A percentile compares a stretch with the other conserved stretches of the same genome.
Evolutionary conservation across 2,329 filamentous ascomycete species (phyloP).

Genomic region (Penicillium sp.): DNA sequence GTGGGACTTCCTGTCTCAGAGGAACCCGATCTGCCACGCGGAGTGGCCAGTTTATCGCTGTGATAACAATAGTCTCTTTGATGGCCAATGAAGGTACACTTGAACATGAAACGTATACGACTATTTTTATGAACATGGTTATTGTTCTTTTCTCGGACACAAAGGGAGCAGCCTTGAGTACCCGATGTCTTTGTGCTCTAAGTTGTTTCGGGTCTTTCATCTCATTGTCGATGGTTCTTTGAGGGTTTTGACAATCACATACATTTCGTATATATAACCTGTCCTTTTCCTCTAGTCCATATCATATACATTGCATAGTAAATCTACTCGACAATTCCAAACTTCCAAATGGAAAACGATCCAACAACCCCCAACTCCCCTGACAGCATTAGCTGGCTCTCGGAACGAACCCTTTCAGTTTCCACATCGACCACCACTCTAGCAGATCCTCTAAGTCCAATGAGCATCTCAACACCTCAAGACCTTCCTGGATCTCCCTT

Average conservation of each 20-base stretch:
- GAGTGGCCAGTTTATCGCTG: slow-evolving; percentile 21
- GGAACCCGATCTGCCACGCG: slow-evolving; percentile 21
- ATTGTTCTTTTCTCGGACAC: slow-evolving; percentile 10
- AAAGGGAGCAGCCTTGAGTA: slow-evolving; percentile 10
- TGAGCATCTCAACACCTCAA: neutral
- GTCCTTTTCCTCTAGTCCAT: neutral
- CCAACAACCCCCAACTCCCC: neutral
- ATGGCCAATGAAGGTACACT: neutral
- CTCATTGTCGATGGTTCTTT: slow-evolving; percentile 15
- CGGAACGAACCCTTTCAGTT: slow-evolving; percentile 1
- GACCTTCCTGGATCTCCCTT: neutral
- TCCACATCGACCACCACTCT: neutral
- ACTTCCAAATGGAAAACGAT: neutral
- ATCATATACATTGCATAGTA: too few species aligned
- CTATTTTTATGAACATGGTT: slow-evolving; percentile 1
- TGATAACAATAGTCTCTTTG: slow-evolving; percentile 4
- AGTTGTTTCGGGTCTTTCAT: slow-evolving; percentile 14
- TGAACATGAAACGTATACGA: slow-evolving; percentile 2
- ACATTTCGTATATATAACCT: slow-evolving; percentile 8
- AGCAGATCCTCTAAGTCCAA: neutral
- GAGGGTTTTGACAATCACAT: slow-evolving; percentile 6
- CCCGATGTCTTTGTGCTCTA: slow-evolving; percentile 1
- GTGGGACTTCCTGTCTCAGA: slow-evolving; percentile 51
- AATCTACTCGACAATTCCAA: neutral
- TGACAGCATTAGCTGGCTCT: neutral